Evolutionary conservation across 176 grass and related monocot genomes (phyloP), one percentile per base, ranked within the genome.

Genomic region (Pontederia crassipes): DNA sequence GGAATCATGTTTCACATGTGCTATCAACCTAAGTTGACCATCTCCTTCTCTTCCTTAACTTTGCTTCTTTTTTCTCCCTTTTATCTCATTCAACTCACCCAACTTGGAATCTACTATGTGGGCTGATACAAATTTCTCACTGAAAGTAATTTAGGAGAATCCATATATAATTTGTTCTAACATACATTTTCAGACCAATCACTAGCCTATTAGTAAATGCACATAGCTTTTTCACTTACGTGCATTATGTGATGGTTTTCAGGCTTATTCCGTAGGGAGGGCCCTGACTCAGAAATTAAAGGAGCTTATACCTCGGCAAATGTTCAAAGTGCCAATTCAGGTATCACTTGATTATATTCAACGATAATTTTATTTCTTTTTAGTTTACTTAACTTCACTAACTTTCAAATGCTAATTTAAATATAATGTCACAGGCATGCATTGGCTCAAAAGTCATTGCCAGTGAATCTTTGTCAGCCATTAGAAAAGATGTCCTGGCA

Each of bases 271-370:
- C 80, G 78, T 96, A 52, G 91, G 91, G 61, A 96, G 86, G 59
- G 91, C 91, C 16, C 75, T 96, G 46, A 87, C 91, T 63, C 69
- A 87, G 74, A 96, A 87, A 49, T 80, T 96, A 35, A 96, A 96
- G 75, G 86, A 96, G 78, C 86, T 96, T 64, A 96, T 96, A 82
- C 91, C 91, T 64, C 80, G 91, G 59, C 91, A 96, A 65, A 85
- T 96, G 91, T 96, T 96, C 78, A 96, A 74, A 85, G 70, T 96
- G 65, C 91, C 91, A 65, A 96, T 96, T 63, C 91, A 96, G 73
- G 91, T 96, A 69, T 77, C 2, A 40, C 32, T 40, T 40, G 6
- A 40, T 40, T 8, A 1, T 14, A 16, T 60, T 54, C 51, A 12
- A 54, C 20, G 20, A 24, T 24, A 24, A 24, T 24, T 24, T 24